Conservation (phyloP, 1,284 basidiomycete genomes). For the Meripilus lineatus region DNA sequence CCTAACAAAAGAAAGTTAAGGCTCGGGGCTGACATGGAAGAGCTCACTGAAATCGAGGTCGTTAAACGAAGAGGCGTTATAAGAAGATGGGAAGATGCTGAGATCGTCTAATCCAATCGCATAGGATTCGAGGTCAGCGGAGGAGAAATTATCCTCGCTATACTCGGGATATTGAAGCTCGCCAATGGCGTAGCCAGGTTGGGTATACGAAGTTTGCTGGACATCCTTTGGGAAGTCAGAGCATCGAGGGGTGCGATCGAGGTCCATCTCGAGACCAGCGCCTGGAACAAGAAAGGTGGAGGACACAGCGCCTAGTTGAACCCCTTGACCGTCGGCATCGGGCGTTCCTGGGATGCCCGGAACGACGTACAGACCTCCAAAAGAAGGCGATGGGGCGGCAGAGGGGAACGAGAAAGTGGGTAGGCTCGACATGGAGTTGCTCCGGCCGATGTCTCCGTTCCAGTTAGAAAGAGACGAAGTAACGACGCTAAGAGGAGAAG, state of each 20-base stretch:
- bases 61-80: constrained; percentile 10
- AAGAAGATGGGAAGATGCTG: constrained; percentile 12
- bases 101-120: constrained; percentile 16
- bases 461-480: constrained; percentile 29
- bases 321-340: too few relatives aligned
- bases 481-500: constrained; percentile 26
- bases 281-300: background rate
- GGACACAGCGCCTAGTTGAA: too few relatives aligned
- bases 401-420: background rate
- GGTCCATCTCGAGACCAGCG: constrained; percentile 8
- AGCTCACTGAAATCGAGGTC: constrained; percentile 16
- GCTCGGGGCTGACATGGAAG: constrained; percentile 10
- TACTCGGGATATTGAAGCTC: background rate
- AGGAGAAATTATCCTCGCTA: background rate
- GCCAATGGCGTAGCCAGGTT: constrained; percentile 2
- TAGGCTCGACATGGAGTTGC: background rate
- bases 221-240: constrained; percentile 16
- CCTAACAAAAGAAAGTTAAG: constrained; percentile 3
- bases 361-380: background rate
- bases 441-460: constrained; percentile 18
- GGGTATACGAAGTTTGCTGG: constrained; percentile 5
- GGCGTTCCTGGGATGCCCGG: background rate
- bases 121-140: constrained; percentile 19
- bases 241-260: constrained; percentile 20
- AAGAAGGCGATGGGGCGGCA: constrained; percentile 1